Conservation (phyloP, 495 filamentous ascomycete species). For the Filosporella fistucella region DNA sequence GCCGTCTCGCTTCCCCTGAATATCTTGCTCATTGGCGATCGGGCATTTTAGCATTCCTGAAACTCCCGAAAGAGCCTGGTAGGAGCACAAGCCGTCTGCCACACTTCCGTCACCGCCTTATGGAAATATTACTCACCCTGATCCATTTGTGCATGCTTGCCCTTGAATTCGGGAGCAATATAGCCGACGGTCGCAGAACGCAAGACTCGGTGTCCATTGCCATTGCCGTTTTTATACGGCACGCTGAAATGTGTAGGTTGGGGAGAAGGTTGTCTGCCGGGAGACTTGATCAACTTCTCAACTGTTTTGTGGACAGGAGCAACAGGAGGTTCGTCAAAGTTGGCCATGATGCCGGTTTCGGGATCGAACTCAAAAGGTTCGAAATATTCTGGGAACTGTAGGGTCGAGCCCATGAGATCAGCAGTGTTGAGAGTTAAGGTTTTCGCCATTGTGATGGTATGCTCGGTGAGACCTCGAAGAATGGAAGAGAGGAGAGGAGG, state of each 20-base stretch:
- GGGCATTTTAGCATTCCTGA: too few relatives aligned
- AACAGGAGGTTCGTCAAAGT: neutral
- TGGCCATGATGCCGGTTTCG: conserved; percentile 10
- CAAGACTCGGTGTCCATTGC: conserved; percentile 55
- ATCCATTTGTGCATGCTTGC: conserved; percentile 91
- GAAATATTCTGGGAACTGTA: conserved; percentile 16
- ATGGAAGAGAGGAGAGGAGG: neutral
- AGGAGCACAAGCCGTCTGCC: too few relatives aligned
- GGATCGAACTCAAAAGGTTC: conserved; percentile 8
- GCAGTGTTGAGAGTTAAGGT: conserved; percentile 17
- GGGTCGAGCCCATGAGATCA: conserved; percentile 15
- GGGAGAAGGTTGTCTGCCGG: conserved; percentile 72
- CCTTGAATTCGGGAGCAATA: conserved; percentile 90
- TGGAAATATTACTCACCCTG: conserved; percentile 52
- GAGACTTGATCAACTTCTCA: conserved; percentile 55
- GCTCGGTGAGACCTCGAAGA: neutral
- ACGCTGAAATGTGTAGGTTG: conserved; percentile 86
- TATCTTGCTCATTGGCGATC: too few relatives aligned
- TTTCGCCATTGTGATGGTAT: conserved; percentile 10
- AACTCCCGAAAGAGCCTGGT: too few relatives aligned
- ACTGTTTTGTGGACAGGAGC: conserved; percentile 9
- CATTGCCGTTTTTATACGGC: conserved; percentile 51
- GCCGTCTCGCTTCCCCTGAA: too few relatives aligned
- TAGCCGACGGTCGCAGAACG: conserved; percentile 93
- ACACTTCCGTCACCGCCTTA: too few relatives aligned